Conservation (phyloP, 352 stramenopile species). For the Phytophthora niederhauseri region DNA sequence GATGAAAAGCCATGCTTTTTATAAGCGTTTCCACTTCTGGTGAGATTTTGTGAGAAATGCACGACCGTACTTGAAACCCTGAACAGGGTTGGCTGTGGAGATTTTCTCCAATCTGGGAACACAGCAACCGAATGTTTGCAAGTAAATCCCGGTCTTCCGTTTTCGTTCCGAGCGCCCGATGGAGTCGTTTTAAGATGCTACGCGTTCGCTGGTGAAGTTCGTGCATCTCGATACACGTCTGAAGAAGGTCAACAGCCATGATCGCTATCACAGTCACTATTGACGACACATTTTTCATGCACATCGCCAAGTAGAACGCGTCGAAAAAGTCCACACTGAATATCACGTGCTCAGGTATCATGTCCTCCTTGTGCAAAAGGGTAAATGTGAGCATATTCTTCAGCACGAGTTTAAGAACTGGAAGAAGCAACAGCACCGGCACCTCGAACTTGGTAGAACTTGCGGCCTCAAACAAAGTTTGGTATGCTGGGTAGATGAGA, state of each 20-base stretch:
- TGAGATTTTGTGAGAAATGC: constrained; percentile 12
- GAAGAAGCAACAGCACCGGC: constrained; percentile 11
- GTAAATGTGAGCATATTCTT: constrained; percentile 18
- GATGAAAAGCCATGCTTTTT: not conserved
- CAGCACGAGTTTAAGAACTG: constrained; percentile 9
- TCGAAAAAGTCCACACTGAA: constrained; percentile 22
- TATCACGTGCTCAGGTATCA: constrained; percentile 18
- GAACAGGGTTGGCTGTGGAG: not conserved
- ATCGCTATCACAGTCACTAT: constrained; percentile 1
- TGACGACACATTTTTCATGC: constrained; percentile 12
- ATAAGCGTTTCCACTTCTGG: not conserved
- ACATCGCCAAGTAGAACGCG: constrained; percentile 12
- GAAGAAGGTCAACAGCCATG: constrained; percentile 3
- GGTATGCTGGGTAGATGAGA: constrained; percentile 16
- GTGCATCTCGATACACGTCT: constrained; percentile 7
- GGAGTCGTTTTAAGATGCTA: too few relatives aligned
- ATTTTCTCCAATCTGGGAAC: not conserved
- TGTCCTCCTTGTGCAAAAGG: constrained; percentile 18
- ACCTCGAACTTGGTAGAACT: constrained; percentile 6
- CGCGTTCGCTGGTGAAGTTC: constrained; percentile 8
- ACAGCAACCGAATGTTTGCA: not conserved
- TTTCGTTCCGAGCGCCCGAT: too few relatives aligned
- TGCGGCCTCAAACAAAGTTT: constrained; percentile 12
- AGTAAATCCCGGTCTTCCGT: constrained; percentile 6
- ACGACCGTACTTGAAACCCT: constrained; percentile 10